phyloP scores from a whole-genome alignment of 169 alveolate genomes.

The Babesia microti region DNA sequence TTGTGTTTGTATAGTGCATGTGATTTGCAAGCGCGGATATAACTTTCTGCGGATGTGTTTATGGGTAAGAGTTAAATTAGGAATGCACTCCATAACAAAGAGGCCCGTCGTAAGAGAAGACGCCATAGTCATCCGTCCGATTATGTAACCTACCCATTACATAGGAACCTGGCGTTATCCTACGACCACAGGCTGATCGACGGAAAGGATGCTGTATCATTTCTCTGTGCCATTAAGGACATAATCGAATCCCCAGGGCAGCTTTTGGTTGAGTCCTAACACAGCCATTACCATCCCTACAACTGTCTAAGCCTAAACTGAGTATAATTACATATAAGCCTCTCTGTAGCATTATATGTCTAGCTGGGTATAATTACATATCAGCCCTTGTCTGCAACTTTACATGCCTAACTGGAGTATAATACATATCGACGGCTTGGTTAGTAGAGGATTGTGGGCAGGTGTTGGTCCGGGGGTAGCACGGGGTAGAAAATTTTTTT shows the following conservation, averaged over 20 bases:
- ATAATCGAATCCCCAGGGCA: constrained; percentile 81
- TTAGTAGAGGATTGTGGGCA: no score
- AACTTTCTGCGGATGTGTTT: constrained; percentile 7
- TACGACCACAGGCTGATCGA: constrained; percentile 94
- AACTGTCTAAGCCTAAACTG: no score
- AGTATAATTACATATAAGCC: no score
- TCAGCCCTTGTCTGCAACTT: no score
- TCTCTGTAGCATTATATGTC: no score
- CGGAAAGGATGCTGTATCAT: constrained; percentile 94
- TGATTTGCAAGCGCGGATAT: neutral
- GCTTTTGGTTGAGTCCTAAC: constrained; percentile 43
- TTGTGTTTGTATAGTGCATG: neutral
- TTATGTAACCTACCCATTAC: constrained; percentile 56
- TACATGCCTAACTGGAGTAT: no score
- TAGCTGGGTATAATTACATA: no score
- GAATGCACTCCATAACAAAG: constrained; percentile 85
- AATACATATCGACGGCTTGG: no score
- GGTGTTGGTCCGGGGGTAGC: no score
- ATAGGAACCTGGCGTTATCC: constrained; percentile 83
- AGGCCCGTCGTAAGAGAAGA: constrained; percentile 85
- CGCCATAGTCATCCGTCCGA: constrained; percentile 85
- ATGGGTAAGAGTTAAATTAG: constrained; percentile 21
- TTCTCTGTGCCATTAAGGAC: constrained; percentile 78
- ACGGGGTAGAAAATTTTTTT: no score
- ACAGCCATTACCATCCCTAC: no score